These are phyloP conservation scores for Sclerotinia trifoliorum DNA, from an alignment of 2,329 filamentous ascomycete genomes.

Conservation along the genomic window DNA sequence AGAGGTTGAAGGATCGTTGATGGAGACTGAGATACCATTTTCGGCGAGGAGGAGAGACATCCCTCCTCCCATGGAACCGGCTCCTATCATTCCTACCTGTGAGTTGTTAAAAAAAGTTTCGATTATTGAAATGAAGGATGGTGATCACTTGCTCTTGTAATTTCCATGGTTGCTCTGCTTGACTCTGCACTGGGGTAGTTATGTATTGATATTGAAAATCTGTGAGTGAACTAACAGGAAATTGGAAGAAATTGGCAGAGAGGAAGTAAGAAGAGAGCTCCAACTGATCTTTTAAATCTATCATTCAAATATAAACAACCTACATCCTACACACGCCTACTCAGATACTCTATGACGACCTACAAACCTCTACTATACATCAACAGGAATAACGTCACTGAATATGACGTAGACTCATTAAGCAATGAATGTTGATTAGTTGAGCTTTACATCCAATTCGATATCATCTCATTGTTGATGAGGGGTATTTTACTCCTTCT, in stretches of 20 bases:
- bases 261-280: background rate
- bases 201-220: background rate
- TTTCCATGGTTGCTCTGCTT: background rate
- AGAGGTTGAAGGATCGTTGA: constrained; percentile 53
- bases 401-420: background rate
- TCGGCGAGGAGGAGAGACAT: constrained; percentile 60
- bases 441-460: background rate
- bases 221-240: background rate
- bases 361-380: background rate
- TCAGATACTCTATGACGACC: no score
- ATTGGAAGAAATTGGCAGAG: background rate
- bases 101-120: background rate
- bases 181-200: background rate
- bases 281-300: background rate
- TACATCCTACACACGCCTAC: background rate
- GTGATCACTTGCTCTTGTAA: background rate
- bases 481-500: background rate
- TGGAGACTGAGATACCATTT: constrained; percentile 52
- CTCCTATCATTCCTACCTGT: constrained; percentile 56
- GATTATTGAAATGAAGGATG: background rate
- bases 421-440: background rate
- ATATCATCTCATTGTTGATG: background rate
- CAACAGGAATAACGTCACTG: background rate
- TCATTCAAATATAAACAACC: background rate
- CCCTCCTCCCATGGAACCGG: constrained; percentile 56